Conservation (phyloP, 495 filamentous ascomycete species). For the Podospora anserina region DNA sequence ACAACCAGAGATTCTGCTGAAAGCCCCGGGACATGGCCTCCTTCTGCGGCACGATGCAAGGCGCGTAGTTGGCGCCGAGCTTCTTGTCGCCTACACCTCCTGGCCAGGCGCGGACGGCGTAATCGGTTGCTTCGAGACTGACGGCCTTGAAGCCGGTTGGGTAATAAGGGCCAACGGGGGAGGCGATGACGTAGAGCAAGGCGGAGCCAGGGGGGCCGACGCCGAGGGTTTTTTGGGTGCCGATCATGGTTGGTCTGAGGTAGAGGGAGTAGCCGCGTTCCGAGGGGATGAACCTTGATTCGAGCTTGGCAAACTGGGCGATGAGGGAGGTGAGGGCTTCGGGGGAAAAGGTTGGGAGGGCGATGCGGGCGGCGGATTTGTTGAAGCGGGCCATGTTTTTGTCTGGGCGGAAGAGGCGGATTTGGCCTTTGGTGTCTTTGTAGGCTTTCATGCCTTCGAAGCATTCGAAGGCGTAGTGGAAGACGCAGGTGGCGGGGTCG, state of each 20-base stretch:
- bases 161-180: slow-evolving; percentile 96
- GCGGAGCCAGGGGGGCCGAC: slow-evolving; percentile 88
- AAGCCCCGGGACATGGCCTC: slow-evolving; percentile 84
- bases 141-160: slow-evolving; percentile 97
- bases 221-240: slow-evolving; percentile 88
- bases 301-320: slow-evolving; percentile 70
- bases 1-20: slow-evolving; percentile 98
- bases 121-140: slow-evolving; percentile 86
- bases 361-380: slow-evolving; percentile 82
- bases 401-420: slow-evolving; percentile 89
- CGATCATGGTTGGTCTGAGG: slow-evolving; percentile 93
- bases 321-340: slow-evolving; percentile 74
- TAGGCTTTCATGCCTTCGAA: slow-evolving; percentile 99
- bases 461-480: slow-evolving; percentile 96
- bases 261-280: slow-evolving; percentile 88
- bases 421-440: slow-evolving; percentile 67
- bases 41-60: slow-evolving; percentile 89
- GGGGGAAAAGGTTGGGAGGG: slow-evolving; percentile 77
- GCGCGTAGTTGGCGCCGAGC: slow-evolving; percentile 96
- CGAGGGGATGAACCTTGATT: slow-evolving; percentile 83
- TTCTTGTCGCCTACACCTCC: slow-evolving; percentile 97
- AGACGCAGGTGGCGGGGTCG: slow-evolving; percentile 93
- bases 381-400: slow-evolving; percentile 95
- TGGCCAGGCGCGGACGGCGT: slow-evolving; percentile 95
- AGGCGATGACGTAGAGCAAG: slow-evolving; percentile 89